Base-by-base conservation (phyloP, 2,329 filamentous ascomycete species). In the Alternaria angustiovoidea region DNA sequence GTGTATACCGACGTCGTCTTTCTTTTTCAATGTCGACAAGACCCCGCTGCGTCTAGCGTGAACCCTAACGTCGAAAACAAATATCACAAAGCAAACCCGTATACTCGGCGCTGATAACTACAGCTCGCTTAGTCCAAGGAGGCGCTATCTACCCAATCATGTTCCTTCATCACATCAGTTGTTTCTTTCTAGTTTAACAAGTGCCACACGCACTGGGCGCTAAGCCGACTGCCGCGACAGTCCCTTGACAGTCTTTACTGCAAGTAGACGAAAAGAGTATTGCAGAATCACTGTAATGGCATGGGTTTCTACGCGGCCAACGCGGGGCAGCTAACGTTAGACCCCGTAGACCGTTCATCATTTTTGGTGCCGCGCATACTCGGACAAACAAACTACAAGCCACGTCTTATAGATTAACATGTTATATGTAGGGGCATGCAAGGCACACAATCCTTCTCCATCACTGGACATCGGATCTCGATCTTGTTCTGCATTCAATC, bases 301-400 rank as follows among this genome's bases (percentile, higher is more conserved):
- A 49, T 49, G 46, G 30, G 18, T 18, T 7, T n/a, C 14, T 18
- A 16, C 30, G 32, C 16, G 30, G 20, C 22, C 46, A 38, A 11
- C 20, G 46, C 46, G 46, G 32, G 46, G 46, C 46, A 49, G 46
- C 46, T 49, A 49, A 38, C 30, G 20, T 36, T 38, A 38, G 30
- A 36, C 46, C 46, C 46, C 46, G 46, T 49, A 26, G 46, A 16
- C 20, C 30, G 46, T 49, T 49, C 32, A 36, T 49, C 30, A 38
- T 49, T 32, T 32, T 12, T 8, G 30, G 20, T 38, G 6, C 24
- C 12, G 46, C 32, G 32, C 30, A 49, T 38, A 49, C 18, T 9
- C 22, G 20, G 46, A 49, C 46, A 49, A 49, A 49, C 46, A 49
- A 49, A 49, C 20, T 49, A 49, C 22, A 38, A 24, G 46, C 46